These are phyloP conservation scores for Suhomyces sp. DNA, from an alignment of 805 yeast species.

Conservation along the genomic window DNA sequence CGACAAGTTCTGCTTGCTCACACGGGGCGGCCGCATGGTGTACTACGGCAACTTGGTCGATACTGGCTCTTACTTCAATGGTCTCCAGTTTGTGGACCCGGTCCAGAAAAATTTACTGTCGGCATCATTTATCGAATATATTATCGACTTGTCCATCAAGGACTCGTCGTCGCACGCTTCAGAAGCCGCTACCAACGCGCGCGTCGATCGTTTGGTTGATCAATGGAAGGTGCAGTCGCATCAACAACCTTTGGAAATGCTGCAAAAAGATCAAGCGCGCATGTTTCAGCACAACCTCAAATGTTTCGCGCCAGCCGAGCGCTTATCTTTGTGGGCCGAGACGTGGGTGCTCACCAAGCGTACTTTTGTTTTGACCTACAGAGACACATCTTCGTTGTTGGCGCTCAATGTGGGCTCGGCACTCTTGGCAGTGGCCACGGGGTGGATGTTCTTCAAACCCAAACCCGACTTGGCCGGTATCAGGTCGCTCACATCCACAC, in stretches of 20 bases:
- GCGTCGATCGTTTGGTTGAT: slow-evolving; percentile 25
- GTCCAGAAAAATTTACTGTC: neutral
- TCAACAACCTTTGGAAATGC: slow-evolving; percentile 1
- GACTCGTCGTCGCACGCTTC: slow-evolving; percentile 26
- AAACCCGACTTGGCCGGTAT: slow-evolving; percentile 60
- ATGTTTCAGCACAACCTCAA: slow-evolving; percentile 16
- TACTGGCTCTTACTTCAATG: slow-evolving; percentile 49
- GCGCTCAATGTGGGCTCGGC: slow-evolving; percentile 41
- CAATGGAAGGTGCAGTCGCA: slow-evolving; percentile 22
- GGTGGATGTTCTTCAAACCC: slow-evolving; percentile 76
- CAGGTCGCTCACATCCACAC: slow-evolving; percentile 47
- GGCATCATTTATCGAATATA: slow-evolving; percentile 25
- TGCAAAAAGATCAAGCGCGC: slow-evolving; percentile 12
- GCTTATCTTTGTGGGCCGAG: slow-evolving; percentile 29
- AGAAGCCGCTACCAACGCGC: slow-evolving; percentile 21
- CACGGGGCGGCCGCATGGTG: slow-evolving; percentile 52
- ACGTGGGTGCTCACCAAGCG: slow-evolving; percentile 33
- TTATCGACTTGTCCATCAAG: slow-evolving; percentile 37
- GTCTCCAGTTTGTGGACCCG: slow-evolving; percentile 10
- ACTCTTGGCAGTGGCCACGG: slow-evolving; percentile 58
- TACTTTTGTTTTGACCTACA: slow-evolving; percentile 27
- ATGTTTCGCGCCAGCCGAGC: slow-evolving; percentile 15
- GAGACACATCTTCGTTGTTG: slow-evolving; percentile 32
- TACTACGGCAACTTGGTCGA: slow-evolving; percentile 45
- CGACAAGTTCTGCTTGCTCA: slow-evolving; percentile 64